Conservation (phyloP, 208 protist species). For the Endotrypanum monterogeii region DNA sequence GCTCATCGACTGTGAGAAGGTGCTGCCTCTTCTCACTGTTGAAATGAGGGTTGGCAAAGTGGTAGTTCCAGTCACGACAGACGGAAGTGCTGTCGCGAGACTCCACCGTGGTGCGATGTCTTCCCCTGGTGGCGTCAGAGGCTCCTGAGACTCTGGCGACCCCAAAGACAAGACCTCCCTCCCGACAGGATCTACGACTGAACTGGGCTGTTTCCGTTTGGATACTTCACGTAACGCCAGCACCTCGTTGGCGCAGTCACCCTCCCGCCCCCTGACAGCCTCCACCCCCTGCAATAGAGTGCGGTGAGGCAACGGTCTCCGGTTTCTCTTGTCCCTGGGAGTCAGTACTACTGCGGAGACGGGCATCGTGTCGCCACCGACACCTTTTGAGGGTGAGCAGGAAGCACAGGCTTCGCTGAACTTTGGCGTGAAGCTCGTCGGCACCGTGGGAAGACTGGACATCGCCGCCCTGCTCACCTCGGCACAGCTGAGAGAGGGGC, state of each 20-base stretch:
- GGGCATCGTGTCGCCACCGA: background rate
- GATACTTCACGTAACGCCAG: slow-evolving; percentile 23
- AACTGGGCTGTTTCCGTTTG: background rate
- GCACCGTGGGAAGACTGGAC: background rate
- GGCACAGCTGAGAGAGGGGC: background rate
- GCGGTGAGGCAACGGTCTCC: slow-evolving; percentile 2
- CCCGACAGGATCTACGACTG: background rate
- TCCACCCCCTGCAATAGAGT: slow-evolving; percentile 5
- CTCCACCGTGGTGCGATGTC: background rate
- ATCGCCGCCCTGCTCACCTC: slow-evolving; percentile 4
- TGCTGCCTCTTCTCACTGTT: no score
- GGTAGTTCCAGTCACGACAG: background rate
- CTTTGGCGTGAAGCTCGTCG: slow-evolving; percentile 1
- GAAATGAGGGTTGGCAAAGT: background rate
- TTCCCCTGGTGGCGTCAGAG: background rate
- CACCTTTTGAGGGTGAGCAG: background rate
- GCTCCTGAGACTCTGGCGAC: background rate
- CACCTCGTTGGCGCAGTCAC: slow-evolving; percentile 10
- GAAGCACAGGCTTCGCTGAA: background rate
- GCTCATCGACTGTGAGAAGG: background rate
- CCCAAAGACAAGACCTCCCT: slow-evolving; percentile 5
- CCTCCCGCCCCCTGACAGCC: slow-evolving; percentile 13
- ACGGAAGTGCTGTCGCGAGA: background rate
- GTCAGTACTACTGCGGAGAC: background rate
- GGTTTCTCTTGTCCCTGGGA: background rate